These are phyloP conservation scores for Trypanosoma brucei DNA, from an alignment of 208 protist genomes.

Conservation along the genomic window DNA sequence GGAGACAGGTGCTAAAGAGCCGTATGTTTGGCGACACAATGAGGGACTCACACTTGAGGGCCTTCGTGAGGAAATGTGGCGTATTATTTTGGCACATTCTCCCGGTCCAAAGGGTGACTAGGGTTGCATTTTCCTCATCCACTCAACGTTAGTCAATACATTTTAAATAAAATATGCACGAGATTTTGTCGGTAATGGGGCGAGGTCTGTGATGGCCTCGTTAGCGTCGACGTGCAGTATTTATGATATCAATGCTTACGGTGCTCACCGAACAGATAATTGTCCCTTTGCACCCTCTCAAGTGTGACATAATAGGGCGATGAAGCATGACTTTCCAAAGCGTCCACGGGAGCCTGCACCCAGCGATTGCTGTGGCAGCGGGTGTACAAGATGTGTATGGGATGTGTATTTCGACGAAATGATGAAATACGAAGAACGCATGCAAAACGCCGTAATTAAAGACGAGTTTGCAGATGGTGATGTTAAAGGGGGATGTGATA, in stretches of 20 bases:
- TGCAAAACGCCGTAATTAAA: neutral
- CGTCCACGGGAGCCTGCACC: conserved; percentile 61
- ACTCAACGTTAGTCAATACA: too few relatives aligned
- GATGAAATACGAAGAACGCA: conserved; percentile 38
- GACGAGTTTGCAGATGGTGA: conserved; percentile 18
- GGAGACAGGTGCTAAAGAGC: conserved; percentile 62
- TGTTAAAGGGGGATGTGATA: conserved; percentile 2
- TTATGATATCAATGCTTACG: neutral
- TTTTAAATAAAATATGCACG: neutral
- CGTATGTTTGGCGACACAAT: conserved; percentile 74
- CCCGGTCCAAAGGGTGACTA: conserved; percentile 2
- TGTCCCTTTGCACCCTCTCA: conserved; percentile 16
- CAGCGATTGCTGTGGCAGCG: conserved; percentile 83
- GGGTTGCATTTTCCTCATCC: neutral
- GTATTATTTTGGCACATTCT: conserved; percentile 60
- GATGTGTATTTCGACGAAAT: conserved; percentile 86
- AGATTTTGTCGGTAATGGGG: neutral
- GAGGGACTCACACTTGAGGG: conserved; percentile 54
- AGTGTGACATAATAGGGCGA: conserved; percentile 3
- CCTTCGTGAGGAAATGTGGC: conserved; percentile 78
- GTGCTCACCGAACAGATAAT: conserved; percentile 12
- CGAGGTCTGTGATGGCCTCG: neutral
- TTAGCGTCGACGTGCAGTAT: too few relatives aligned
- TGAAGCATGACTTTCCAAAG: conserved; percentile 22
- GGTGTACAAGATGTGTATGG: conserved; percentile 85